Conservation (phyloP, 2,329 filamentous ascomycete genomes). For the Sclerotinia spermophila region DNA sequence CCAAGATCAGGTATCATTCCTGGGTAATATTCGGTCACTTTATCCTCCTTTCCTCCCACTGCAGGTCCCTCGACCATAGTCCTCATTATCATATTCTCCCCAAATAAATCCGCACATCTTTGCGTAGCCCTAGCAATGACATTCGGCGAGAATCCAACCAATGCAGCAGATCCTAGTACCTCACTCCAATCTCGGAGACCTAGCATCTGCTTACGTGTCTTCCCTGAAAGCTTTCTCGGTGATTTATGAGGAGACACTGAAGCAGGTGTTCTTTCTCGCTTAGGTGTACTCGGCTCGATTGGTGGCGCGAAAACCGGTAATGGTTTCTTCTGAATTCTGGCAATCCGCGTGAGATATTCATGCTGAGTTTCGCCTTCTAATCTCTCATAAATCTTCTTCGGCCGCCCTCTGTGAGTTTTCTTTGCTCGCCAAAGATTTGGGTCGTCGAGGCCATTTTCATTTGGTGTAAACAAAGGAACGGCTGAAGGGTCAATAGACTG, state of each 20-base stretch:
- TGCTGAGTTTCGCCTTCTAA: conserved; percentile 37
- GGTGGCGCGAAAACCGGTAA: conserved; percentile 38
- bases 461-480: neutral
- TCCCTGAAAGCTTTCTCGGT: conserved; percentile 11
- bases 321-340: conserved; percentile 42
- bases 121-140: conserved; percentile 67
- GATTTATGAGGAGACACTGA: conserved; percentile 16
- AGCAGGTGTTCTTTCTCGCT: neutral
- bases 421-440: conserved; percentile 22
- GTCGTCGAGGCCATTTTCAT: conserved; percentile 5
- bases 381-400: conserved; percentile 30
- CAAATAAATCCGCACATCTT: conserved; percentile 74
- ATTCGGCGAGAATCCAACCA: conserved; percentile 64
- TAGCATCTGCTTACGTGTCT: conserved; percentile 22
- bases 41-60: conserved; percentile 18
- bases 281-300: conserved; percentile 5
- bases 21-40: conserved; percentile 28
- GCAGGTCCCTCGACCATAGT: conserved; percentile 27
- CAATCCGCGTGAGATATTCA: conserved; percentile 48
- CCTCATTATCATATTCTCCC: conserved; percentile 60
- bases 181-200: conserved; percentile 72
- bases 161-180: conserved; percentile 71
- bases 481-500: conserved; percentile 22
- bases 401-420: conserved; percentile 29
- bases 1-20: conserved; percentile 28